Evolutionary conservation across 2,329 filamentous ascomycete genomes (phyloP).

Genomic region (Colletotrichum eremochloae): DNA sequence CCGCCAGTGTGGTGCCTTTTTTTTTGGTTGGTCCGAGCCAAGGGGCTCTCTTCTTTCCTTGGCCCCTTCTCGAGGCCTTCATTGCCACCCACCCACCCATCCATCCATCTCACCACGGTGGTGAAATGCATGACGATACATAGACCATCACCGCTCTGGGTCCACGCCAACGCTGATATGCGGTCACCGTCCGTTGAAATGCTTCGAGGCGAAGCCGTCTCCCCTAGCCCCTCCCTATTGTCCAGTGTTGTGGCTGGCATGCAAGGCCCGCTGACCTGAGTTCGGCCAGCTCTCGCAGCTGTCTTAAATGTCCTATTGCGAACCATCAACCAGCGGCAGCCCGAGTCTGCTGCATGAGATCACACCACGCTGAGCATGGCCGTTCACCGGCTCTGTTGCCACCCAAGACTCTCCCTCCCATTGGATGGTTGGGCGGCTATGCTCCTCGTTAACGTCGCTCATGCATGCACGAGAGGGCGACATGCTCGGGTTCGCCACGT

Average conservation of each 20-base stretch:
- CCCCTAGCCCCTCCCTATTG: neutral
- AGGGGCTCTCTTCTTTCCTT: neutral
- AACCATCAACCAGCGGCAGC: constrained; percentile 8
- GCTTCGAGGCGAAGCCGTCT: neutral
- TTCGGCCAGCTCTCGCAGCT: constrained; percentile 14
- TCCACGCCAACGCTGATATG: constrained; percentile 4
- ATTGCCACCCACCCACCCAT: constrained; percentile 14
- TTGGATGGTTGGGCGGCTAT: neutral
- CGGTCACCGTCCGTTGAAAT: neutral
- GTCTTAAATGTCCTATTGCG: constrained; percentile 12
- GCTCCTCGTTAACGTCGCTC: constrained; percentile 15
- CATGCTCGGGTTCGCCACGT: constrained; percentile 20
- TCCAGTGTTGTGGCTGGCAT: neutral
- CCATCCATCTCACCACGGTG: neutral
- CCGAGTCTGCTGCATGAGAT: neutral
- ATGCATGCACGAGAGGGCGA: constrained; percentile 24
- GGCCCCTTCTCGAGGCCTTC: constrained; percentile 23
- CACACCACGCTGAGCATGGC: neutral
- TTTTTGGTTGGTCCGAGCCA: neutral
- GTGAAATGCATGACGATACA: constrained; percentile 3
- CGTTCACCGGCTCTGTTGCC: neutral
- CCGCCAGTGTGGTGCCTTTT: neutral
- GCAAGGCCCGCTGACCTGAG: constrained; percentile 7
- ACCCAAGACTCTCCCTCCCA: no score
- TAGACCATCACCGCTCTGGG: neutral